A percentile compares a stretch with the other conserved stretches of the same genome.
Evolutionary conservation across 2,329 filamentous ascomycete genomes (phyloP).

Genomic region (Macroventuria anomochaeta): DNA sequence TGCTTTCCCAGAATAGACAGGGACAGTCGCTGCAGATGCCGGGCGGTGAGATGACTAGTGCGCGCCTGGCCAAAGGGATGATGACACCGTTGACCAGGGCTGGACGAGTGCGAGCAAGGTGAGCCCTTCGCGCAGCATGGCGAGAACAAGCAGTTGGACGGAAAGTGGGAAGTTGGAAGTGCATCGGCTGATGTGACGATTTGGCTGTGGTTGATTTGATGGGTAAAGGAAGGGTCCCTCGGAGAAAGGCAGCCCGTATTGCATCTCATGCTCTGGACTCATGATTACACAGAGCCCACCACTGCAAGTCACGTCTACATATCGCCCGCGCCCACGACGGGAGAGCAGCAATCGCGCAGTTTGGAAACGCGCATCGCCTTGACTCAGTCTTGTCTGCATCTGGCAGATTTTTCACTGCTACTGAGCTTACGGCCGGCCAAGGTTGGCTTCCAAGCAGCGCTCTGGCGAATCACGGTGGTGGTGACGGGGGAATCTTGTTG

Average conservation of each 20-base stretch:
- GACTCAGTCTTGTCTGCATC: conserved; percentile 24
- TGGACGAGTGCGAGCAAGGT: conserved; percentile 25
- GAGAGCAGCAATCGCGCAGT: conserved; percentile 19
- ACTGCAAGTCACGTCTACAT: conserved; percentile 11
- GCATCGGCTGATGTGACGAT: conserved; percentile 36
- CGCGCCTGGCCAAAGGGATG: conserved; percentile 24
- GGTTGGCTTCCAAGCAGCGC: conserved; percentile 2
- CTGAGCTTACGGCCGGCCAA: conserved; percentile 1
- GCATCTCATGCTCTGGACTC: conserved; percentile 23
- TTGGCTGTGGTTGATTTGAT: conserved; percentile 20
- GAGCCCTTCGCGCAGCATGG: conserved; percentile 29
- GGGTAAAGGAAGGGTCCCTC: conserved; percentile 4
- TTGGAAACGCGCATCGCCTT: neutral
- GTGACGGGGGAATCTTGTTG: conserved; percentile 30
- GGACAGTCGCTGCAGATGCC: conserved; percentile 28
- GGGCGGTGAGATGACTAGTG: conserved; percentile 50
- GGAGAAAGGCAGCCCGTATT: conserved; percentile 27
- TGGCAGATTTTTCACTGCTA: conserved; percentile 32
- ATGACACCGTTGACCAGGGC: conserved; percentile 39
- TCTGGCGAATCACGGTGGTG: conserved; percentile 30
- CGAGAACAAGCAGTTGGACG: conserved; percentile 2
- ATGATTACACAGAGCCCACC: conserved; percentile 21
- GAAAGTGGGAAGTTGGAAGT: conserved; percentile 14
- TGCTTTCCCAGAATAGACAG: conserved; percentile 25
- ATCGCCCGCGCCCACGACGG: conserved; percentile 14